Evolutionary conservation across 352 stramenopile genomes (phyloP).

Genomic region (Phytopythium ostracodes): DNA sequence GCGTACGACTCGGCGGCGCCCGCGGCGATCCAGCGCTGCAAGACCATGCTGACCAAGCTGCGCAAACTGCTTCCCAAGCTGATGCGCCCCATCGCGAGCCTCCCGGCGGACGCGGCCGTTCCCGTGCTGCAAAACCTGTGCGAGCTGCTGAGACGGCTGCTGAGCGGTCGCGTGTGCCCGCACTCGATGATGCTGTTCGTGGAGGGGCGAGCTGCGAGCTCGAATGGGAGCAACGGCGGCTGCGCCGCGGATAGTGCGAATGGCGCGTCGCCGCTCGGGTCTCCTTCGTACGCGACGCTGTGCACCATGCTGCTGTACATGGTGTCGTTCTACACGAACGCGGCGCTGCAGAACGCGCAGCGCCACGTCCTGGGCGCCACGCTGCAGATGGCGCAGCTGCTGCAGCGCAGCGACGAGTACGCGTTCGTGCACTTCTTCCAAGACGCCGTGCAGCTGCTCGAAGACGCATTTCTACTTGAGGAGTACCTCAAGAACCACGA

Average conservation of each 20-base stretch:
- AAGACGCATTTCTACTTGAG: conserved; percentile 57
- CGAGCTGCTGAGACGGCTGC: conserved; percentile 42
- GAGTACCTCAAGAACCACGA: conserved; percentile 34
- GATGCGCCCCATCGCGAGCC: conserved; percentile 41
- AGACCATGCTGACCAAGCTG: conserved; percentile 65
- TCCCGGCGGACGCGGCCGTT: conserved; percentile 24
- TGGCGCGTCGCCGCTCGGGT: conserved; percentile 13
- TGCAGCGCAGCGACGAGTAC: conserved; percentile 48
- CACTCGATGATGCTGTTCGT: conserved; percentile 62
- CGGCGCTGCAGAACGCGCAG: conserved; percentile 30
- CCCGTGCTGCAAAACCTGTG: conserved; percentile 52
- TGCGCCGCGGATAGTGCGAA: background rate
- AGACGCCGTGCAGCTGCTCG: conserved; percentile 43
- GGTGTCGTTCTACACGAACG: conserved; percentile 62
- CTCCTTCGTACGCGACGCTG: conserved; percentile 41
- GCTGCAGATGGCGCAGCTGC: conserved; percentile 49
- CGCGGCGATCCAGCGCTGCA: conserved; percentile 45
- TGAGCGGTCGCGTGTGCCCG: conserved; percentile 43
- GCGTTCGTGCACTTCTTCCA: conserved; percentile 65
- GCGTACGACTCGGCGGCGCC: conserved; percentile 30
- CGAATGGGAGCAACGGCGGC: background rate
- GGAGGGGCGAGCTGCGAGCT: conserved; percentile 14
- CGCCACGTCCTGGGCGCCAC: conserved; percentile 39
- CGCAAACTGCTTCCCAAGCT: conserved; percentile 66
- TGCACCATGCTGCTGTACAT: conserved; percentile 74